Conservation (phyloP, 495 filamentous ascomycete species). For the Pyrenopolyporus hunteri region DNA sequence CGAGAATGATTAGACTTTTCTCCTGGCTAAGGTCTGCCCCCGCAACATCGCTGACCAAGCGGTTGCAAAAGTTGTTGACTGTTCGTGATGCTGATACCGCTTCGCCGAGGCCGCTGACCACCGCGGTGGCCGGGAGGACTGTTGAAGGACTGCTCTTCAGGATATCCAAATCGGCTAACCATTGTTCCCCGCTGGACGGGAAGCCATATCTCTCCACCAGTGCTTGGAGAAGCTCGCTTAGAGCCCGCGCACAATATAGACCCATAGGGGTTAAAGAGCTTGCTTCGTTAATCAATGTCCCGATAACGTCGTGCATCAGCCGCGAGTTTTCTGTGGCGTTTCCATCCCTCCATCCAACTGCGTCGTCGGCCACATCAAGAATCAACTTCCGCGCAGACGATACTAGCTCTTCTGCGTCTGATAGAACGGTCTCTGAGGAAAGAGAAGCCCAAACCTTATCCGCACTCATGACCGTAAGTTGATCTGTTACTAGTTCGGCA, state of each 20-base stretch:
- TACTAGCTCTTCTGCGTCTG: slow-evolving; percentile 67
- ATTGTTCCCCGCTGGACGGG: slow-evolving; percentile 48
- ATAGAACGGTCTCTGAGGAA: slow-evolving; percentile 54
- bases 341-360: slow-evolving; percentile 42
- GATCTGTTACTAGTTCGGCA: slow-evolving; percentile 50
- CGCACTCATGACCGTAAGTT: slow-evolving; percentile 45
- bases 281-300: slow-evolving; percentile 45
- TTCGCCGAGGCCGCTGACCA: slow-evolving; percentile 60
- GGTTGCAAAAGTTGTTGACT: slow-evolving; percentile 57
- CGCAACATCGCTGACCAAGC: slow-evolving; percentile 60
- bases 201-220: slow-evolving; percentile 49
- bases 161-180: slow-evolving; percentile 46
- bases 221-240: slow-evolving; percentile 50
- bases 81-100: slow-evolving; percentile 50
- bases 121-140: slow-evolving; percentile 55
- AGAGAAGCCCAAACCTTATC: slow-evolving; percentile 46
- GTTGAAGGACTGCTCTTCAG: slow-evolving; percentile 51
- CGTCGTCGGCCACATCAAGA: slow-evolving; percentile 49
- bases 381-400: slow-evolving; percentile 62
- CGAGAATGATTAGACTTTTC: slow-evolving; percentile 48
- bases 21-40: slow-evolving; percentile 45
- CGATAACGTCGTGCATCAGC: slow-evolving; percentile 46
- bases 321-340: slow-evolving; percentile 32
- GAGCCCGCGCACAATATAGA: slow-evolving; percentile 58
- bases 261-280: slow-evolving; percentile 41